Conservation (phyloP, 2,329 filamentous ascomycete genomes). For the Dactylonectria macrodidyma region DNA sequence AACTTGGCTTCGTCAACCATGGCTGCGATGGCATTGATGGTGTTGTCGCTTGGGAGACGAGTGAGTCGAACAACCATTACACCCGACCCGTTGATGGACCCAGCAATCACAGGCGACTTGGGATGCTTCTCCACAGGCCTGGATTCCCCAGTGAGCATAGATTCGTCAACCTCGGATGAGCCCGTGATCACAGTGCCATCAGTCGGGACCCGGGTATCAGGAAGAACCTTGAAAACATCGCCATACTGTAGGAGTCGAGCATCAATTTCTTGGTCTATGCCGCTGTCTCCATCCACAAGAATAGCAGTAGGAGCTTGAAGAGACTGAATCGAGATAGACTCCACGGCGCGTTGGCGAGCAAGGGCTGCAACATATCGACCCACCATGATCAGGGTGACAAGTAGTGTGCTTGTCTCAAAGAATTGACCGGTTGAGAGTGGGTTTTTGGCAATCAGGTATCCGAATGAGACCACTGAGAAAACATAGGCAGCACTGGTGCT, state of each 20-base stretch:
- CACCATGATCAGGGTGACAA: constrained; percentile 73
- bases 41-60: constrained; percentile 78
- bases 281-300: constrained; percentile 58
- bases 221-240: constrained; percentile 75
- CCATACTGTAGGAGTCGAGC: constrained; percentile 78
- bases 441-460: constrained; percentile 56
- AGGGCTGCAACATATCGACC: constrained; percentile 67
- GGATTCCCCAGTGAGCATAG: constrained; percentile 83
- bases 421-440: constrained; percentile 67
- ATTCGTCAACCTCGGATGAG: constrained; percentile 79
- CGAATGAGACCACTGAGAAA: constrained; percentile 72
- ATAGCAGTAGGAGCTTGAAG: constrained; percentile 72
- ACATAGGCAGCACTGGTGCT: constrained; percentile 78
- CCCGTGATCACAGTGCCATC: constrained; percentile 78
- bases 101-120: constrained; percentile 73
- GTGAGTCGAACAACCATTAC: constrained; percentile 71
- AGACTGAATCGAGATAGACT: constrained; percentile 68
- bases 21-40: constrained; percentile 76
- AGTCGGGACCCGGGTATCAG: constrained; percentile 74
- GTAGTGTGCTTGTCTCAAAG: constrained; percentile 73
- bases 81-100: constrained; percentile 77
- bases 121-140: constrained; percentile 70
- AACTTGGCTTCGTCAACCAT: constrained; percentile 81
- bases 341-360: constrained; percentile 68
- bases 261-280: constrained; percentile 69